These are phyloP conservation scores for Trichopus zeylanicus DNA, from an alignment of 116 monocot species.

Conservation along the genomic window DNA sequence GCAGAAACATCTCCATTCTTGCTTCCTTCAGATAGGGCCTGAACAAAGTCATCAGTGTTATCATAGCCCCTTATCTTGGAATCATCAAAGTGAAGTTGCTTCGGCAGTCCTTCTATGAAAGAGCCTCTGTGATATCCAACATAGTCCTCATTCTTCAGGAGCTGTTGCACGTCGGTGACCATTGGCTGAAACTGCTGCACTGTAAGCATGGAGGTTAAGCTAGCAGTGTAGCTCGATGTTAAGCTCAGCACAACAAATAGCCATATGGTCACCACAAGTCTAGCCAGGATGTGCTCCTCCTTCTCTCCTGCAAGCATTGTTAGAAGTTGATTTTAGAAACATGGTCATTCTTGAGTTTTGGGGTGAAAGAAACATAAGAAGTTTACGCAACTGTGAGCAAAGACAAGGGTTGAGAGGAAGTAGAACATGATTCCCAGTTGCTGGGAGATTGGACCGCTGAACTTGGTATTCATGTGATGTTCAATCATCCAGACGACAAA, in stretches of 20 bases:
- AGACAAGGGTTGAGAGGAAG: conserved; percentile 30
- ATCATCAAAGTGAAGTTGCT: conserved; percentile 13
- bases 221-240: conserved; percentile 62
- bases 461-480: conserved; percentile 11
- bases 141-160: conserved; percentile 11
- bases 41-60: conserved; percentile 21
- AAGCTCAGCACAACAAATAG: conserved; percentile 58
- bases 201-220: conserved; percentile 59
- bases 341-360: neutral
- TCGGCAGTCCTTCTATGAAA: conserved; percentile 24
- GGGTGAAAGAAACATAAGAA: neutral
- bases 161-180: conserved; percentile 21
- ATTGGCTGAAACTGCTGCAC: conserved; percentile 50
- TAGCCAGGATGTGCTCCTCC: conserved; percentile 39
- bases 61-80: conserved; percentile 18
- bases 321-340: neutral
- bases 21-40: conserved; percentile 38
- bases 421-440: conserved; percentile 22
- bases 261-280: conserved; percentile 47
- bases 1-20: conserved; percentile 9
- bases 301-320: conserved; percentile 23
- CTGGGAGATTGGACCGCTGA: conserved; percentile 6
- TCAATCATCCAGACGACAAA: conserved; percentile 21
- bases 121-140: conserved; percentile 27
- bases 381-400: conserved; percentile 11